A percentile compares a stretch with the other conserved stretches of the same genome.
Evolutionary conservation across 805 yeast species (phyloP).

Genomic region (Barnettozyma wickerhamii): DNA sequence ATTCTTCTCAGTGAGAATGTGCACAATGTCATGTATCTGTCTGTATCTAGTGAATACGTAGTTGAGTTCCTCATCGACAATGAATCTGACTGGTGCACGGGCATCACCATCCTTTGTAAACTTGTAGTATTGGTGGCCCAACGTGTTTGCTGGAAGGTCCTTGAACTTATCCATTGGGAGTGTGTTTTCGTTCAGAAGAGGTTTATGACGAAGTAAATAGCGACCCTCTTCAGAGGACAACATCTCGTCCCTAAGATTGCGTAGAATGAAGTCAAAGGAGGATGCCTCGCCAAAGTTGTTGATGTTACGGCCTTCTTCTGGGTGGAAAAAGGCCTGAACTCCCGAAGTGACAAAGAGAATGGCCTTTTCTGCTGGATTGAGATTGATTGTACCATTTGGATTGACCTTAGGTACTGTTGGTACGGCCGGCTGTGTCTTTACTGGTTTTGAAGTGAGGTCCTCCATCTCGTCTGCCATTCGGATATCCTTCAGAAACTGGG

Average conservation of each 20-base stretch:
- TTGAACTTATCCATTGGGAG: conserved; percentile 60
- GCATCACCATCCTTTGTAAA: conserved; percentile 96
- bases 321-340: conserved; percentile 70
- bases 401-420: no score
- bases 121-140: conserved; percentile 76
- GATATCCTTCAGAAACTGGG: conserved; percentile 37
- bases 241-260: conserved; percentile 65
- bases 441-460: conserved; percentile 8
- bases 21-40: conserved; percentile 96
- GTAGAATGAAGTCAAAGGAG: conserved; percentile 66
- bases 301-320: conserved; percentile 69
- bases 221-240: conserved; percentile 73
- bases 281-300: conserved; percentile 90
- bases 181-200: conserved; percentile 73
- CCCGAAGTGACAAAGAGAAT: conserved; percentile 71
- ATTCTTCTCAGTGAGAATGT: conserved; percentile 86
- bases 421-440: conserved; percentile 31
- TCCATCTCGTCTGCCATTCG: conserved; percentile 59
- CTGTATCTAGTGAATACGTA: conserved; percentile 91
- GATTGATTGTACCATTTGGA: conserved; percentile 71
- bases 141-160: conserved; percentile 56
- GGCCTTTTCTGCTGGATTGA: conserved; percentile 56
- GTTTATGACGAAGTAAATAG: conserved; percentile 69
- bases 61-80: conserved; percentile 86
- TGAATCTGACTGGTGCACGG: conserved; percentile 79